Percentiles rank a stretch among this genome's conserved stretches.
These are phyloP conservation scores for Aquilaria agallochum DNA, from an alignment of 441 rosid genomes.

Conservation along the genomic window DNA sequence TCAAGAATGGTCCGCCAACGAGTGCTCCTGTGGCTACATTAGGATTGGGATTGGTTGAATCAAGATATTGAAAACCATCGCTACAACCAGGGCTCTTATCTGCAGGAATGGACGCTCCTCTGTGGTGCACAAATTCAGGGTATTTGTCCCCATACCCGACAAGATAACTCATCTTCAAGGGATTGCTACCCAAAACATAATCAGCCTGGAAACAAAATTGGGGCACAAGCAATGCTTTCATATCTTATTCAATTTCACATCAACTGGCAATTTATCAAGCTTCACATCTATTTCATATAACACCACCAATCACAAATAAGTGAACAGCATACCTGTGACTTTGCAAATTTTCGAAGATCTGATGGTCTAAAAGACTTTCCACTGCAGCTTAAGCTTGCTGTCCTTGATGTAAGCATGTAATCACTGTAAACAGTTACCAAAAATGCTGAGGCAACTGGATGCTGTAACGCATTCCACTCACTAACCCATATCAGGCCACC, in stretches of 20 bases:
- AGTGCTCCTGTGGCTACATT: conserved; percentile 81
- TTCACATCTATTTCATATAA: not conserved
- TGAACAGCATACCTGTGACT: conserved; percentile 61
- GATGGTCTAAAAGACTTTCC: conserved; percentile 67
- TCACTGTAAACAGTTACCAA: conserved; percentile 85
- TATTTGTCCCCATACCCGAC: conserved; percentile 90
- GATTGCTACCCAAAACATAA: conserved; percentile 84
- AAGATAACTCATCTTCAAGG: conserved; percentile 73
- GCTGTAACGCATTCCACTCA: conserved; percentile 87
- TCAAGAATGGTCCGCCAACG: conserved; percentile 87
- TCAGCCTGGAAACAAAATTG: conserved; percentile 56
- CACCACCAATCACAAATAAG: not conserved
- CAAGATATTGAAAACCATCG: conserved; percentile 78
- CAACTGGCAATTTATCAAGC: not conserved
- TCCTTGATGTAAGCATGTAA: conserved; percentile 85
- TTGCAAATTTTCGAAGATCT: conserved; percentile 81
- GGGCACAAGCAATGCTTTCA: not conserved
- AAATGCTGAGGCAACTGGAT: conserved; percentile 92
- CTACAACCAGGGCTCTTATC: conserved; percentile 71
- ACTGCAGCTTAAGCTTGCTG: conserved; percentile 55
- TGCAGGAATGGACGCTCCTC: conserved; percentile 94
- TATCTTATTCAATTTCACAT: too few species aligned
- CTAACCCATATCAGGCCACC: conserved; percentile 94
- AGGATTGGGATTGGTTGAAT: conserved; percentile 67
- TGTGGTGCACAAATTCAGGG: conserved; percentile 83